Percentiles rank a stretch among this genome's conserved stretches.
These are phyloP conservation scores for Boeremia exigua DNA, from an alignment of 2,329 filamentous ascomycete genomes.

Conservation along the genomic window DNA sequence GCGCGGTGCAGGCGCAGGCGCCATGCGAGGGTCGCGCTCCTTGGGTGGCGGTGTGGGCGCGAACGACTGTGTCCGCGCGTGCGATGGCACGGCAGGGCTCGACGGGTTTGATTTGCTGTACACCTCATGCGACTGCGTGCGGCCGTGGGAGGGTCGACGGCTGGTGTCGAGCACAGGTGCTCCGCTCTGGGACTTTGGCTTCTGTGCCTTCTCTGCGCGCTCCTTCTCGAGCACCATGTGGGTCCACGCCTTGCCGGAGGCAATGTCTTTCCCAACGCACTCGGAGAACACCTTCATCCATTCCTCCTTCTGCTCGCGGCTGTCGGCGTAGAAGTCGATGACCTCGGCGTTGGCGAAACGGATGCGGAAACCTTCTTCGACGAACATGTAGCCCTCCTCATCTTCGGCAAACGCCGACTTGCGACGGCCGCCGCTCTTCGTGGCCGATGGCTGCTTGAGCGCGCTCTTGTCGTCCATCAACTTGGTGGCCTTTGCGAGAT, in stretches of 20 bases:
- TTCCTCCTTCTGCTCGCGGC: conserved; percentile 81
- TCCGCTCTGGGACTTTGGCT: conserved; percentile 27
- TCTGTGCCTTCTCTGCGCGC: conserved; percentile 38
- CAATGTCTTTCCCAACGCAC: conserved; percentile 63
- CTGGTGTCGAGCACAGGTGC: conserved; percentile 27
- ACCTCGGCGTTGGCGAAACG: conserved; percentile 98
- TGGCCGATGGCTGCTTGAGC: conserved; percentile 79
- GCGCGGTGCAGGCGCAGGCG: conserved; percentile 36
- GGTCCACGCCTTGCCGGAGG: conserved; percentile 63
- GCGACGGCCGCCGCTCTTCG: conserved; percentile 77
- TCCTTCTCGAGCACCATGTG: conserved; percentile 63
- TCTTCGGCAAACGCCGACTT: conserved; percentile 97
- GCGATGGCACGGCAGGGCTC: conserved; percentile 39
- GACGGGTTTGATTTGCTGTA: conserved; percentile 34
- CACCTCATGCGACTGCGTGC: conserved; percentile 42
- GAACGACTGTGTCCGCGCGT: conserved; percentile 42
- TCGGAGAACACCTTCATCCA: conserved; percentile 93
- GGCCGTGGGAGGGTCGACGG: conserved; percentile 29
- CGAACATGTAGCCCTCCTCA: conserved; percentile 99
- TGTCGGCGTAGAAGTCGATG: conserved; percentile 98
- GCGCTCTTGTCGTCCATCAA: conserved; percentile 90
- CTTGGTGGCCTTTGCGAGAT: conserved; percentile 88
- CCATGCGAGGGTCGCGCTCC: conserved; percentile 34
- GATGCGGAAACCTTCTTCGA: conserved; percentile 98
- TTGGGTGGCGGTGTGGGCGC: conserved; percentile 41